A percentile compares a stretch with the other conserved stretches of the same genome.
Evolutionary conservation across 2,329 filamentous ascomycete species (phyloP).

Genomic region (Calonectria montana): DNA sequence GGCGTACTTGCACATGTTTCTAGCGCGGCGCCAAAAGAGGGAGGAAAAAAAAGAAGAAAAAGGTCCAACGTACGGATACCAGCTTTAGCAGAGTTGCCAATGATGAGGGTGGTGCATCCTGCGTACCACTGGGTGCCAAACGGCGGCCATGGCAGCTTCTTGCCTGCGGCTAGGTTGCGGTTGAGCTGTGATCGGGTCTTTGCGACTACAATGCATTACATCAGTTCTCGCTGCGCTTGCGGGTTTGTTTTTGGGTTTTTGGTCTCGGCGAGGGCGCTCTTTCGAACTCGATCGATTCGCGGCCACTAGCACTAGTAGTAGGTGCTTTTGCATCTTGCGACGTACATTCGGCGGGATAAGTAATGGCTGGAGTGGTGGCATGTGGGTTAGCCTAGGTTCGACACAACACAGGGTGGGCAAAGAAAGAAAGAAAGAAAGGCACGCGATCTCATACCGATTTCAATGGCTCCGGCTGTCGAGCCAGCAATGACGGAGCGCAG

Average conservation of each 20-base stretch:
- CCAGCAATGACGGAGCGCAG: constrained; percentile 92
- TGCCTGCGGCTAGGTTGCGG: constrained; percentile 78
- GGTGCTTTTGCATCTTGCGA: constrained; percentile 28
- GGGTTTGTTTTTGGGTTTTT: background rate
- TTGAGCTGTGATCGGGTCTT: constrained; percentile 97
- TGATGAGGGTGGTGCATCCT: constrained; percentile 95
- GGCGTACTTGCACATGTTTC: background rate
- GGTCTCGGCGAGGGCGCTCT: background rate
- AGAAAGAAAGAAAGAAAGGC: background rate
- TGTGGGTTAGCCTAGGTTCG: too few species aligned
- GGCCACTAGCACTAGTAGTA: too few species aligned
- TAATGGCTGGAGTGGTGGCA: constrained; percentile 69
- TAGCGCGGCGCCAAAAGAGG: background rate
- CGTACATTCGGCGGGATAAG: constrained; percentile 93
- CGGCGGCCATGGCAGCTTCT: constrained; percentile 94
- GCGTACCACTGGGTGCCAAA: constrained; percentile 98
- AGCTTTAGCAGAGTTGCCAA: constrained; percentile 96
- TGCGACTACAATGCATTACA: constrained; percentile 69
- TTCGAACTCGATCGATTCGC: constrained; percentile 15
- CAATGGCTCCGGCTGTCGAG: constrained; percentile 91
- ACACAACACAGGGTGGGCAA: background rate
- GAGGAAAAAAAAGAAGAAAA: background rate
- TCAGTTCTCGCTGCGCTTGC: constrained; percentile 15
- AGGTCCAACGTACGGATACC: constrained; percentile 78
- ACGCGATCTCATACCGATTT: constrained; percentile 75